Base-by-base conservation (phyloP, 495 filamentous ascomycete species). In the Podospora pseudopauciseta region DNA sequence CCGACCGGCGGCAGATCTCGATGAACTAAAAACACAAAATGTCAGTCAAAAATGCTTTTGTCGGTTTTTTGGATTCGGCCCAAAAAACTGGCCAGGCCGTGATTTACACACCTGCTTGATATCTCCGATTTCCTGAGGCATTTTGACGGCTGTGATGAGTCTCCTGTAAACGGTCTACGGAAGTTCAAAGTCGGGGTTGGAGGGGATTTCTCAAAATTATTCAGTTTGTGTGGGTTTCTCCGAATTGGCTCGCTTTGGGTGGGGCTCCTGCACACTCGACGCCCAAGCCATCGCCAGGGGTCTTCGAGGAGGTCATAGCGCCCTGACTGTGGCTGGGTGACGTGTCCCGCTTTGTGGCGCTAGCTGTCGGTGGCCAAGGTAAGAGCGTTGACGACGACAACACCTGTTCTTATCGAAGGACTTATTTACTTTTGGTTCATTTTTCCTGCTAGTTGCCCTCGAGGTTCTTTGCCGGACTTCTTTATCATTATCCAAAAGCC, bases 1-100 rank as follows among this genome's bases (percentile, higher is more conserved):
- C 95, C 84, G 95, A 95, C 77, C 95, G 91, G 83, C 94, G 89
- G 91, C 92, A 97, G 86, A 98, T 94, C 91, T 99, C 96, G 84
- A 99, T 96, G 90, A 99, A 99, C 86, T 97, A 84, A 66, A 39
- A 39, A 63, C 19, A 32, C 26, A 54, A 71, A 76, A 67, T 69
- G 76, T 83, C 70, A 84, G 77, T 54, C 44, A 16, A 66, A 1
- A 32, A 32, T 32, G 30, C 30, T 32, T 44, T 3, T 49, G 15
- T 60, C 55, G 23, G 4, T 54, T 64, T 55, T 34, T 15, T 11
- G 20, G 2, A 34, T 26, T 27, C 26, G 9, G 18, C 16, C 55
- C 19, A 9, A 11, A 15, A 60, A 20, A 53, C 60, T 18, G 54
- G 11, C 39, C 39, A 49, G 2, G 39, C 2, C 7, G 13, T 49